A percentile compares a stretch with the other conserved stretches of the same genome.
Conservation (phyloP, 495 filamentous ascomycete genomes). For the Chlorociboria aeruginascens region DNA sequence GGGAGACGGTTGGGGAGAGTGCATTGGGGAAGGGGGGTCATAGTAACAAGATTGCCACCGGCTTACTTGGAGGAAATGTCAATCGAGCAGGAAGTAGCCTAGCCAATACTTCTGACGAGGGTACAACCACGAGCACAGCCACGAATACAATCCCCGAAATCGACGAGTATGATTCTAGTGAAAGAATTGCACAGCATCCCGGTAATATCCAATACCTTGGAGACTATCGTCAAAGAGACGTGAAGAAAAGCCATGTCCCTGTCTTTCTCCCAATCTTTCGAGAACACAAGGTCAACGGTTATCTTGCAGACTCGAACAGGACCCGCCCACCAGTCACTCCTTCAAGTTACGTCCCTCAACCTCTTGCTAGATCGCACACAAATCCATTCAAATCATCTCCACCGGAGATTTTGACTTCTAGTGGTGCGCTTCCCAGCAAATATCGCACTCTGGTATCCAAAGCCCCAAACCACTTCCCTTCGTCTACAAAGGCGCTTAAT, state of each 20-base stretch:
- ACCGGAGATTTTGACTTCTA: slow-evolving; percentile 3
- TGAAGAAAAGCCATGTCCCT: slow-evolving; percentile 9
- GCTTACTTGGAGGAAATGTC: not conserved
- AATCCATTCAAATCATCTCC: slow-evolving; percentile 16
- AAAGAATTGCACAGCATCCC: slow-evolving; percentile 15
- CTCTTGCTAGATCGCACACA: slow-evolving; percentile 2
- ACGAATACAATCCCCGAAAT: slow-evolving; percentile 3
- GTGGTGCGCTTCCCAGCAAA: not conserved
- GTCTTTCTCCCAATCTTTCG: slow-evolving; percentile 9
- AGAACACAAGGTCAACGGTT: slow-evolving; percentile 16
- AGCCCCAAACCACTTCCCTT: not conserved
- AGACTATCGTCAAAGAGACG: slow-evolving; percentile 10
- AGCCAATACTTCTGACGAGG: slow-evolving; percentile 14
- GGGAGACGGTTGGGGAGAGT: slow-evolving; percentile 19
- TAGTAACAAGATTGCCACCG: not conserved
- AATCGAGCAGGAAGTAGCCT: slow-evolving; percentile 14
- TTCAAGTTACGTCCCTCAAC: not conserved
- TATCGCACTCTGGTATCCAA: not conserved
- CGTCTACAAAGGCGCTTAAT: not conserved
- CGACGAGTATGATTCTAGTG: slow-evolving; percentile 3
- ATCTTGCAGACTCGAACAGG: slow-evolving; percentile 11
- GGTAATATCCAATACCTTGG: slow-evolving; percentile 6
- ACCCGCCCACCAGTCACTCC: not conserved
- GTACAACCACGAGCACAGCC: not conserved
- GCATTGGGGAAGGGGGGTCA: not conserved